Evolutionary conservation across 495 filamentous ascomycete species (phyloP).

Genomic region (Aspergillus hancockii): DNA sequence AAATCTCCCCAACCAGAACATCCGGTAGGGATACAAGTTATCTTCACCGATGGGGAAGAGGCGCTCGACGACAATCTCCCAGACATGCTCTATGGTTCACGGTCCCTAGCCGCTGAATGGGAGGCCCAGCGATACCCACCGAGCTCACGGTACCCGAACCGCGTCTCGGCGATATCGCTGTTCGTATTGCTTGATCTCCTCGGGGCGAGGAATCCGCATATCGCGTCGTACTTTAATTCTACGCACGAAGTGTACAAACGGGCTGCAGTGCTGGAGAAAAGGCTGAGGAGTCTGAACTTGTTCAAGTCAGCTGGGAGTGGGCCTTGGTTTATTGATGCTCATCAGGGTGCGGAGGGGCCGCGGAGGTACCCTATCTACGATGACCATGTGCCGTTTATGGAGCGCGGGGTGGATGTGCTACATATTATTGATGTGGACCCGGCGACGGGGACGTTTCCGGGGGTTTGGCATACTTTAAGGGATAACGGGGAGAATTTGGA

Average conservation of each 20-base stretch:
- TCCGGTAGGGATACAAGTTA: background rate
- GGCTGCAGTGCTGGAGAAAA: background rate
- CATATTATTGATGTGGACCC: background rate
- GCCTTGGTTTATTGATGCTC: background rate
- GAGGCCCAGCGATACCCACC: background rate
- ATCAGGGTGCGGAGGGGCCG: background rate
- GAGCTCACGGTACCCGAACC: background rate
- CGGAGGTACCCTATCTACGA: background rate
- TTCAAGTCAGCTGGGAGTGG: background rate
- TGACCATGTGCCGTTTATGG: background rate
- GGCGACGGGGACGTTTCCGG: background rate
- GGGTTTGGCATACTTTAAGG: constrained; percentile 2
- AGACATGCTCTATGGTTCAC: background rate
- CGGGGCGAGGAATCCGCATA: background rate
- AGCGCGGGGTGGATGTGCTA: background rate
- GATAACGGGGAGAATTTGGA: constrained; percentile 6
- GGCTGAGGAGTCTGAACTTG: background rate
- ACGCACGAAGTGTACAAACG: background rate
- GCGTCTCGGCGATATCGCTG: background rate
- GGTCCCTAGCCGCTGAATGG: background rate
- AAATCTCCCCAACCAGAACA: background rate
- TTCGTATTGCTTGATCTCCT: constrained; percentile 3
- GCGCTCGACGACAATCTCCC: background rate
- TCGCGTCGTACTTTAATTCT: background rate
- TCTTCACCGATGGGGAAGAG: constrained; percentile 7